Evolutionary conservation across 495 filamentous ascomycete genomes (phyloP).

Genomic region (Cercophora scortea): DNA sequence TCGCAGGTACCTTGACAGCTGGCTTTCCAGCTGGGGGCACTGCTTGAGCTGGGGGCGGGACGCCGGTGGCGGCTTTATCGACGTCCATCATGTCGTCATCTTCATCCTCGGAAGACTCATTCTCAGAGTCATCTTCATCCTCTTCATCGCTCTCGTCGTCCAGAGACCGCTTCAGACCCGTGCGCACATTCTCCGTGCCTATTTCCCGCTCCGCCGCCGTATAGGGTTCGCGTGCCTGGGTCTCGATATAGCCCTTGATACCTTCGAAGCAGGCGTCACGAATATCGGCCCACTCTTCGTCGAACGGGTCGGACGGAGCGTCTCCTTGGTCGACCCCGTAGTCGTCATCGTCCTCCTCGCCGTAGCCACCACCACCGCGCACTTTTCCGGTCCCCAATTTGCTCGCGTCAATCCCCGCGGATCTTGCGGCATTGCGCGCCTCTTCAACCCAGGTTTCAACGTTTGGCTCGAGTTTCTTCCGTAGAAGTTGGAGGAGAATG

Average conservation of each 20-base stretch:
- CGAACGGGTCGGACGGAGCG: conserved; percentile 28
- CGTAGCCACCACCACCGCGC: conserved; percentile 2
- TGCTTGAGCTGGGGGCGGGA: background rate
- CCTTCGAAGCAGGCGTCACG: conserved; percentile 27
- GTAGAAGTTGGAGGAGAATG: conserved; percentile 55
- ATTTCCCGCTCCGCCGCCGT: conserved; percentile 60
- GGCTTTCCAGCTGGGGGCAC: background rate
- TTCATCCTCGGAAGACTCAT: conserved; percentile 34
- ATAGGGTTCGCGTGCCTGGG: conserved; percentile 47
- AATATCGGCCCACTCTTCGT: conserved; percentile 34
- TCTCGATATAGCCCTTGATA: conserved; percentile 29
- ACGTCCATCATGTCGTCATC: conserved; percentile 24
- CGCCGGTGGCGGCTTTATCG: background rate
- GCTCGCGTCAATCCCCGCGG: conserved; percentile 11
- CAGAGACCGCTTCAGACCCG: conserved; percentile 52
- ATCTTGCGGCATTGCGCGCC: conserved; percentile 36
- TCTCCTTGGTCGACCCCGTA: conserved; percentile 18
- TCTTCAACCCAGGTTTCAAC: conserved; percentile 66
- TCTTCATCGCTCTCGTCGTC: conserved; percentile 48
- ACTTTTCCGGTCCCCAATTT: conserved; percentile 8
- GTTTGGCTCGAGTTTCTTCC: conserved; percentile 73
- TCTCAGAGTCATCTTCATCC: conserved; percentile 46
- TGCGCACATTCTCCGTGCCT: conserved; percentile 64
- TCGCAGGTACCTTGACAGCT: background rate
- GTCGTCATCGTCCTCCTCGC: conserved; percentile 22